Conservation (phyloP, 2,329 filamentous ascomycete genomes). For the Penicillium sp. region DNA sequence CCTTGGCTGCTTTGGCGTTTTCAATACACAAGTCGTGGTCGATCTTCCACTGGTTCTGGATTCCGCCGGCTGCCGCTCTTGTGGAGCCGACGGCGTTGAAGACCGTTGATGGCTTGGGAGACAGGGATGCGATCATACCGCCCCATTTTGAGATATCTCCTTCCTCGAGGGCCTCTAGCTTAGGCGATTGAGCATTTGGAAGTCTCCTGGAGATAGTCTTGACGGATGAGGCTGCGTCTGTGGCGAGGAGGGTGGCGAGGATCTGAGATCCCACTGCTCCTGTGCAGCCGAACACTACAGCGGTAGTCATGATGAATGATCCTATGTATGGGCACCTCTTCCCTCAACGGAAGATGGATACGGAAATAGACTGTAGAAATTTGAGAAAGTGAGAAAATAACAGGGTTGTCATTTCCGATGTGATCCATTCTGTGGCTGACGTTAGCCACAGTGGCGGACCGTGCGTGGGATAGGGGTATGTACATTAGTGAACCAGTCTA, state of each 20-base stretch:
- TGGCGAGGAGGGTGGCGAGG: conserved; percentile 25
- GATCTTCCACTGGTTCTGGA: conserved; percentile 36
- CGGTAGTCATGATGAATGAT: conserved; percentile 26
- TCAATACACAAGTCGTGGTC: conserved; percentile 37
- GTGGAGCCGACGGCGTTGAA: conserved; percentile 37
- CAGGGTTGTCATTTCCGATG: neutral
- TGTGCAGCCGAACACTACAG: conserved; percentile 30
- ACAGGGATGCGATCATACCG: conserved; percentile 21
- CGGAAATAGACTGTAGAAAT: too few relatives aligned
- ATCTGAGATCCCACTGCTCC: conserved; percentile 32
- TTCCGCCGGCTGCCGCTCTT: conserved; percentile 28
- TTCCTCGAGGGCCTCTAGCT: conserved; percentile 28
- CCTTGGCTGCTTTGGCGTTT: conserved; percentile 34
- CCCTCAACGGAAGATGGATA: too few relatives aligned
- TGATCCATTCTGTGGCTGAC: neutral
- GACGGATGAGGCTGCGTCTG: conserved; percentile 21
- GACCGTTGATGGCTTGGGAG: conserved; percentile 23
- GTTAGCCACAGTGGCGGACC: neutral
- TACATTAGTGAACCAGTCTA: neutral
- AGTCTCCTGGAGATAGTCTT: conserved; percentile 27
- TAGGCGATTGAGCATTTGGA: conserved; percentile 22
- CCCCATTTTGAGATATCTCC: conserved; percentile 30
- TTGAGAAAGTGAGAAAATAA: neutral
- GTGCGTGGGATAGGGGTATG: neutral
- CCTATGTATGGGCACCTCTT: neutral